A percentile compares a stretch with the other conserved stretches of the same genome.
Evolutionary conservation across 169 alveolate species (phyloP).

Genomic region (Cryptosporidium xiaoi): DNA sequence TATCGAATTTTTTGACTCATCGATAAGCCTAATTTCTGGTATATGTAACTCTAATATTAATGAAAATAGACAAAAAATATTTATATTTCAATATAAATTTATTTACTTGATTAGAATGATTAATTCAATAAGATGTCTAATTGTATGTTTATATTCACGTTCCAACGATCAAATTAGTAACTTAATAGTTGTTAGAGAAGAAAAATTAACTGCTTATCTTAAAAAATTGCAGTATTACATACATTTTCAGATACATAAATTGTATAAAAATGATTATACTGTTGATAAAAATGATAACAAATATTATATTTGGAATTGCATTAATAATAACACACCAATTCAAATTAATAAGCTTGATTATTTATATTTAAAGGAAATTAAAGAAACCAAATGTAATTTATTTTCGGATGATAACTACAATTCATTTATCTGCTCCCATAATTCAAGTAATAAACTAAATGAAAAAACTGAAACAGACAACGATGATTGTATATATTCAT

Average conservation of each 20-base stretch:
- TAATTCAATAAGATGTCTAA: conserved; percentile 37
- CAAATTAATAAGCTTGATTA: not conserved
- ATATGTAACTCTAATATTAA: not conserved
- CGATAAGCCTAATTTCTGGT: no score
- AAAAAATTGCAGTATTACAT: conserved; percentile 35
- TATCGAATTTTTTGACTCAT: no score
- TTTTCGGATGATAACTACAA: not conserved
- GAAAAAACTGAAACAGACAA: not conserved
- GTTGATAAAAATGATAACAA: not conserved
- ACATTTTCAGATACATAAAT: conserved; percentile 4
- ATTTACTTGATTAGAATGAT: conserved; percentile 10
- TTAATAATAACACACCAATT: conserved; percentile 9
- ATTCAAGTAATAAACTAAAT: not conserved
- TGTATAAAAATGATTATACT: not conserved
- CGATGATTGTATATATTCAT: conserved; percentile 21
- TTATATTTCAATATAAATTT: conserved; percentile 19
- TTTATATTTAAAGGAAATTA: not conserved
- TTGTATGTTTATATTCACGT: conserved; percentile 40
- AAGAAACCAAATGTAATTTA: not conserved
- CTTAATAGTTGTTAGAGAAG: conserved; percentile 21
- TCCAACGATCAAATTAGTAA: conserved; percentile 14
- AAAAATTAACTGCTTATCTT: conserved; percentile 17
- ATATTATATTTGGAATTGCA: conserved; percentile 24
- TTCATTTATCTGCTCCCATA: not conserved
- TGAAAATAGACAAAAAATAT: not conserved